A percentile compares a stretch with the other conserved stretches of the same genome.
Conservation (phyloP, 495 filamentous ascomycete species). For the Peziza echinospora region DNA sequence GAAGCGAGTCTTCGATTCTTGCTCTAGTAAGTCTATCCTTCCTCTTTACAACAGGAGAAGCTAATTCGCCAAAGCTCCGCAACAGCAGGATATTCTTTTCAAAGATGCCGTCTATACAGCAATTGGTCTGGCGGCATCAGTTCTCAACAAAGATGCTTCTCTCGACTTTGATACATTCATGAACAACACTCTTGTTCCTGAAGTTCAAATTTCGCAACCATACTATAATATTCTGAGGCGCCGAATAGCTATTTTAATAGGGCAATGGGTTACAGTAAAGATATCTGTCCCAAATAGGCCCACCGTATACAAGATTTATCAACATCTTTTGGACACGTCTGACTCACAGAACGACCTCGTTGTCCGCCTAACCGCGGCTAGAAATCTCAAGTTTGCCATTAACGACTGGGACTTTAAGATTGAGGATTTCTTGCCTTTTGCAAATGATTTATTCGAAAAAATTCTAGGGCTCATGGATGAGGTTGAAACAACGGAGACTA, state of each 20-base stretch:
- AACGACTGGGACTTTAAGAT: conserved; percentile 63
- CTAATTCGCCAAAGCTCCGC: conserved; percentile 6
- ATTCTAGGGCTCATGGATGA: conserved; percentile 59
- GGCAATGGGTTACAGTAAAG: conserved; percentile 70
- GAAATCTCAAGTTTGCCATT: conserved; percentile 56
- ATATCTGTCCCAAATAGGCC: conserved; percentile 38
- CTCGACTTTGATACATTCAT: conserved; percentile 72
- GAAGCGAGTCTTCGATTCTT: conserved; percentile 52
- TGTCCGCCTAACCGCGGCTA: conserved; percentile 73
- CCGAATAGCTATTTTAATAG: conserved; percentile 66
- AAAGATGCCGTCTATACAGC: conserved; percentile 91
- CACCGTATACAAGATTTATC: conserved; percentile 73
- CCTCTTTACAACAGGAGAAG: not conserved
- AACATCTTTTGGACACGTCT: conserved; percentile 56
- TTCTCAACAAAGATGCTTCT: conserved; percentile 32
- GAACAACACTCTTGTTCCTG: conserved; percentile 46
- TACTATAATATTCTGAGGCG: conserved; percentile 74
- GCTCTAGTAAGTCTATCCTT: conserved; percentile 33
- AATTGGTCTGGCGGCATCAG: conserved; percentile 61
- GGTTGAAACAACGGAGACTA: conserved; percentile 65
- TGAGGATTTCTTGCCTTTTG: conserved; percentile 50
- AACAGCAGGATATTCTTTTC: conserved; percentile 47
- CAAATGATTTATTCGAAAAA: conserved; percentile 40
- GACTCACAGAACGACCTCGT: conserved; percentile 74
- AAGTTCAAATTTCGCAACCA: conserved; percentile 53